Conservation (phyloP, 257 asterid species). For the Petunia axillaris region DNA sequence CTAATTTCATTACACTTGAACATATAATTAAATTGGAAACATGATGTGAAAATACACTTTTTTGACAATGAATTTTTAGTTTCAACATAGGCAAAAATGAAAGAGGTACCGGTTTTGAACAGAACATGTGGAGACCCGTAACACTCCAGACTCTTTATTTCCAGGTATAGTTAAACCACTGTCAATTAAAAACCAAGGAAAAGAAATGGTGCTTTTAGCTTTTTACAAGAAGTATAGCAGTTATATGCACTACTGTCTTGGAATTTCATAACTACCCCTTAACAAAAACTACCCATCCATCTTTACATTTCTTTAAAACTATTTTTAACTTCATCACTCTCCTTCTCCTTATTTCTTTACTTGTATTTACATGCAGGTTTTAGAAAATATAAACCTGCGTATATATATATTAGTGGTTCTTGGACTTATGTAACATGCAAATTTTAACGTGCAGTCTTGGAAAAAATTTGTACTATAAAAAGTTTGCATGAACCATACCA, state of each 20-base stretch:
- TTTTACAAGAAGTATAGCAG: neutral
- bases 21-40: neutral
- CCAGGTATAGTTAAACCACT: neutral
- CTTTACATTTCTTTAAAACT: neutral
- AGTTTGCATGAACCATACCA: neutral
- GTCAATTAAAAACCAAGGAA: neutral
- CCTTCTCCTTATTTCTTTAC: neutral
- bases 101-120: slow-evolving; percentile 3
- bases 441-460: neutral
- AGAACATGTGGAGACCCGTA: neutral
- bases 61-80: neutral
- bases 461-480: neutral
- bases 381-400: too few relatives aligned
- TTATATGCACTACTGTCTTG: neutral
- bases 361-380: too few relatives aligned
- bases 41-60: neutral
- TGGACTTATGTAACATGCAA: slow-evolving; percentile 18
- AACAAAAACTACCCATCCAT: slow-evolving; percentile 19
- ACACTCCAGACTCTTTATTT: neutral
- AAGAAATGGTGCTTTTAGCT: slow-evolving; percentile 17
- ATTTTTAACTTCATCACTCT: neutral
- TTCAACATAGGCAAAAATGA: neutral
- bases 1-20: too few relatives aligned
- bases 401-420: neutral
- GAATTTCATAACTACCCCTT: slow-evolving; percentile 20